A percentile compares a stretch with the other conserved stretches of the same genome.
phyloP scores from a whole-genome alignment of 1,284 basidiomycete genomes.

The Cutaneotrichosporon cutaneum region DNA sequence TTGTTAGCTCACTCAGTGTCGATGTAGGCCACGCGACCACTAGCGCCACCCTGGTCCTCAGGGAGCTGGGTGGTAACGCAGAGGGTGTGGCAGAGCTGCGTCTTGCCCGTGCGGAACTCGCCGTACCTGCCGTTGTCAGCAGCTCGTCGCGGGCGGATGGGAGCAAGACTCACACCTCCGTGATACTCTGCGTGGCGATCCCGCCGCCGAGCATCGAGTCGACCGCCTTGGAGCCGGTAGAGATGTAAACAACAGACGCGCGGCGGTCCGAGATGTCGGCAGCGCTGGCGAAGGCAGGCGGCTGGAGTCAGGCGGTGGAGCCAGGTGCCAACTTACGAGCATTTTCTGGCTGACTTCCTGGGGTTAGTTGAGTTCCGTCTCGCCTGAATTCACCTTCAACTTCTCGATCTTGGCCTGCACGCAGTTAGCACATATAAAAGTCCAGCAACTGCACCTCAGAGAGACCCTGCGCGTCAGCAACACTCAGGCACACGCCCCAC shows the following conservation, averaged over 20 bases:
- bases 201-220: slow-evolving; percentile 85
- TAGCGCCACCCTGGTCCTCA: slow-evolving; percentile 80
- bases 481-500: slow-evolving; percentile 53
- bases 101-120: slow-evolving; percentile 63
- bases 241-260: slow-evolving; percentile 72
- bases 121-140: slow-evolving; percentile 37
- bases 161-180: slow-evolving; percentile 61
- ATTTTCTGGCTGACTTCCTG: slow-evolving; percentile 85
- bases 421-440: slow-evolving; percentile 1
- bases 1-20: slow-evolving; percentile 69
- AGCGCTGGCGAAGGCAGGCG: slow-evolving; percentile 81
- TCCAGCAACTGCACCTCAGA: slow-evolving; percentile 34
- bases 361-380: background rate
- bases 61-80: slow-evolving; percentile 85
- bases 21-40: slow-evolving; percentile 89
- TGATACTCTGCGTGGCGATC: slow-evolving; percentile 83
- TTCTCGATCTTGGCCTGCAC: slow-evolving; percentile 85
- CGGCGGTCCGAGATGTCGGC: slow-evolving; percentile 83
- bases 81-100: slow-evolving; percentile 88
- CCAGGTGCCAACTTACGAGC: slow-evolving; percentile 56
- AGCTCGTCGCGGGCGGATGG: too few relatives aligned
- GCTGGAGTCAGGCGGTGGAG: slow-evolving; percentile 55
- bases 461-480: slow-evolving; percentile 33
- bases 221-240: slow-evolving; percentile 86
- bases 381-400: slow-evolving; percentile 75